phyloP scores from a whole-genome alignment of 2,329 filamentous ascomycete genomes.

The Fusarium papillatum region DNA sequence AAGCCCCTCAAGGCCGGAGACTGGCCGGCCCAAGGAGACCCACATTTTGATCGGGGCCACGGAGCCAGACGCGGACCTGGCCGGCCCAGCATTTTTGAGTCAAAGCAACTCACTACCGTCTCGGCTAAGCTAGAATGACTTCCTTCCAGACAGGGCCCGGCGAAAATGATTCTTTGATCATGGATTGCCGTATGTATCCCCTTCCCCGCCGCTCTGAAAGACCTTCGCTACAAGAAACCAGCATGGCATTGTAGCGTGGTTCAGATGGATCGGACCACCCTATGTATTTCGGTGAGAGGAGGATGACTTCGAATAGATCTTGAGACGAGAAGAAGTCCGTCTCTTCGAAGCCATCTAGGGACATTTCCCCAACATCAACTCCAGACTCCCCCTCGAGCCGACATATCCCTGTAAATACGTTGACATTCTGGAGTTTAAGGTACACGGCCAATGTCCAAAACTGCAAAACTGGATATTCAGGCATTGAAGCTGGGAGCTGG shows the following conservation, averaged over 20 bases:
- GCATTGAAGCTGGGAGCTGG: neutral
- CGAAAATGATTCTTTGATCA: neutral
- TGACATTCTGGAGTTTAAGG: neutral
- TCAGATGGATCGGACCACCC: neutral
- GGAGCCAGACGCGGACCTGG: neutral
- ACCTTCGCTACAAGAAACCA: neutral
- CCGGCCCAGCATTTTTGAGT: neutral
- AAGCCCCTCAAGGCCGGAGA: neutral
- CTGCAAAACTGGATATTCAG: constrained; percentile 19
- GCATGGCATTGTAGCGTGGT: neutral
- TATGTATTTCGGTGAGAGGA: neutral
- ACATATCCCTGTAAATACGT: neutral
- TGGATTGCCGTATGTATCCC: neutral
- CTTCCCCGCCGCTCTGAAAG: neutral
- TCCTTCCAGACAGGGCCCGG: neutral
- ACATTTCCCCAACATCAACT: neutral
- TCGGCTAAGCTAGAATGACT: neutral
- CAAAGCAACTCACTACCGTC: neutral
- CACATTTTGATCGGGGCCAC: neutral
- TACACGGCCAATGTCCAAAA: constrained; percentile 26
- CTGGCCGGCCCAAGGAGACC: neutral
- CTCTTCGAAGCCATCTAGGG: neutral
- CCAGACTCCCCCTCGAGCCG: neutral
- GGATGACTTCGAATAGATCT: neutral
- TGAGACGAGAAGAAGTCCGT: neutral